Percentiles rank a stretch among this genome's conserved stretches.
Evolutionary conservation across 2,329 filamentous ascomycete species (phyloP).

Genomic region (Microsporum canis): DNA sequence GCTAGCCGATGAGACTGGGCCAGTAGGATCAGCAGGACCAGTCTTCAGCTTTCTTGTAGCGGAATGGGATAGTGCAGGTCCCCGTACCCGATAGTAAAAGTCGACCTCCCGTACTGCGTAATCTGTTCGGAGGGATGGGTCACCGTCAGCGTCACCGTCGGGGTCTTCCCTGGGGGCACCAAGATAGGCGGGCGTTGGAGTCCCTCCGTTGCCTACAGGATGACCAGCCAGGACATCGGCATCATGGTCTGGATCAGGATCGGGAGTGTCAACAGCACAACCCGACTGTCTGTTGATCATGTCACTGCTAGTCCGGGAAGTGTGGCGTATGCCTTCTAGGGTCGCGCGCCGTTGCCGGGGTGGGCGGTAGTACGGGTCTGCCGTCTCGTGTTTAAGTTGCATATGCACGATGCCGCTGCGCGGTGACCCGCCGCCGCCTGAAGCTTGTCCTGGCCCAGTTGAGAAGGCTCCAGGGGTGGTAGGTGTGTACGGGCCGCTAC

Average conservation of each 20-base stretch:
- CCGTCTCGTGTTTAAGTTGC: slow-evolving; percentile 41
- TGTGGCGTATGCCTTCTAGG: slow-evolving; percentile 41
- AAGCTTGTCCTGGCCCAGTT: slow-evolving; percentile 42
- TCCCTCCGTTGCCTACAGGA: slow-evolving; percentile 33
- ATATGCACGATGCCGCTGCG: slow-evolving; percentile 23
- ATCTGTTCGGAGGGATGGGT: slow-evolving; percentile 52
- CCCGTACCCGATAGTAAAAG: slow-evolving; percentile 89
- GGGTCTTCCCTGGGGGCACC: slow-evolving; percentile 44
- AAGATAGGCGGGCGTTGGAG: slow-evolving; percentile 45
- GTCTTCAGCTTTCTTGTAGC: slow-evolving; percentile 80
- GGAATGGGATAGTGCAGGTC: slow-evolving; percentile 71
- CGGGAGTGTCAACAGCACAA: slow-evolving; percentile 25
- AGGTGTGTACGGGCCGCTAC: slow-evolving; percentile 53
- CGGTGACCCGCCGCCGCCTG: slow-evolving; percentile 34
- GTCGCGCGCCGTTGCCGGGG: slow-evolving; percentile 61
- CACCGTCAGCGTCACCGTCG: slow-evolving; percentile 34
- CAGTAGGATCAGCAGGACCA: slow-evolving; percentile 86
- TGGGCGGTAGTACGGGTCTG: slow-evolving; percentile 80
- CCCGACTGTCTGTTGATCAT: slow-evolving; percentile 33
- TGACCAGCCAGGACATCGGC: slow-evolving; percentile 27
- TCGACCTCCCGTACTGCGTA: slow-evolving; percentile 92
- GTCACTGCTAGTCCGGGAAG: slow-evolving; percentile 38
- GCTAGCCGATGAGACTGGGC: slow-evolving; percentile 75
- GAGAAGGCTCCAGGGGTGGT: slow-evolving; percentile 66
- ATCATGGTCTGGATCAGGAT: slow-evolving; percentile 14